A percentile compares a stretch with the other conserved stretches of the same genome.
phyloP scores from a whole-genome alignment of 768 basidiomycete species.

The Amanita pallidorosea region DNA sequence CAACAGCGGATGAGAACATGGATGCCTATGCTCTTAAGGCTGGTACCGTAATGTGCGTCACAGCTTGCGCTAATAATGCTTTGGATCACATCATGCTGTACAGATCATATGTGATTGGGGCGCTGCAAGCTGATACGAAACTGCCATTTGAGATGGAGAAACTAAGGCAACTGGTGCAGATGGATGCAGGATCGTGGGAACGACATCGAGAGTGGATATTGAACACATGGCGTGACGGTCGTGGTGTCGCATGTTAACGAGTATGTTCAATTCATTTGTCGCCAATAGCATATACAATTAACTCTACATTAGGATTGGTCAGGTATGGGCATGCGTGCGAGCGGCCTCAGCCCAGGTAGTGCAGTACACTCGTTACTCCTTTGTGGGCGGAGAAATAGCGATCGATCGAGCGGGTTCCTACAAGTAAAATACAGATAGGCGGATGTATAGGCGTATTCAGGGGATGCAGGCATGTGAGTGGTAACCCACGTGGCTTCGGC shows the following conservation, averaged over 20 bases:
- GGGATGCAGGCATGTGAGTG: background rate
- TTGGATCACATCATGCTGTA: background rate
- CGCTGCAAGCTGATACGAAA: slow-evolving; percentile 16
- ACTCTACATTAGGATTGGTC: no score
- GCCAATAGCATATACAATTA: background rate
- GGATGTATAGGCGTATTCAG: background rate
- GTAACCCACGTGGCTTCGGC: background rate
- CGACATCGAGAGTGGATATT: slow-evolving; percentile 18
- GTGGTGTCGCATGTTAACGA: slow-evolving; percentile 1
- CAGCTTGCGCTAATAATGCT: background rate
- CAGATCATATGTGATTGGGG: slow-evolving; percentile 21
- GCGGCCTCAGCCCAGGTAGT: no score
- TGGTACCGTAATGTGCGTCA: slow-evolving; percentile 21
- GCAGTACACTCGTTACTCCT: no score
- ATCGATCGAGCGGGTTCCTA: no score
- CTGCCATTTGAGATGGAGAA: slow-evolving; percentile 18
- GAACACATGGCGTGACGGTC: background rate
- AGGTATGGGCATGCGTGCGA: no score
- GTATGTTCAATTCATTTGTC: background rate
- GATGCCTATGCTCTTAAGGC: slow-evolving; percentile 11
- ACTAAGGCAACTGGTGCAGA: slow-evolving; percentile 19
- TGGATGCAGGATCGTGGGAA: slow-evolving; percentile 19
- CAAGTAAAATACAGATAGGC: background rate
- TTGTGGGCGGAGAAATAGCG: no score
- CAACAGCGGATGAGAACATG: background rate